phyloP scores from a whole-genome alignment of 225 moss, liverwort and hornwort species.

The Rhytidiadelphus loreus region DNA sequence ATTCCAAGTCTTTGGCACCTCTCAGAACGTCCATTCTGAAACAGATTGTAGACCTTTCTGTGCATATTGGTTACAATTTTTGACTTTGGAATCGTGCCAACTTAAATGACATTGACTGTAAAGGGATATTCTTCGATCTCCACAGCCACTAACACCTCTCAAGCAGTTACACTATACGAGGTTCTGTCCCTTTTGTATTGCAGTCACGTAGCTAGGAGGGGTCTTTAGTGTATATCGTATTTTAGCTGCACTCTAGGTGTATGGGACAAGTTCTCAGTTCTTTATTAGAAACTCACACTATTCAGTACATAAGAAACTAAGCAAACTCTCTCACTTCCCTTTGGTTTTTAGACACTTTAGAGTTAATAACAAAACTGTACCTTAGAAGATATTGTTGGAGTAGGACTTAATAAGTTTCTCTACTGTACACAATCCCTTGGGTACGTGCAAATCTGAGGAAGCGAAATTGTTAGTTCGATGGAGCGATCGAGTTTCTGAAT shows the following conservation, averaged over 20 bases:
- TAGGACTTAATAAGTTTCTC: background rate
- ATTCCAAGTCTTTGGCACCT: background rate
- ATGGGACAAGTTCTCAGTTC: background rate
- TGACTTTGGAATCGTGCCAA: background rate
- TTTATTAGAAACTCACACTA: background rate
- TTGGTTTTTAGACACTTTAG: no score
- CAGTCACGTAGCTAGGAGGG: background rate
- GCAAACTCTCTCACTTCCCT: background rate
- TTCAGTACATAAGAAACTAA: no score
- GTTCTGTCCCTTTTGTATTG: background rate
- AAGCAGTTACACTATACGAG: background rate
- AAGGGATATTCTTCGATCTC: background rate
- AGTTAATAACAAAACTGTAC: background rate
- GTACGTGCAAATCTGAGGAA: background rate
- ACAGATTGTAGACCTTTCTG: background rate
- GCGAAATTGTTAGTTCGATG: background rate
- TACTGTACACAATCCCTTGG: background rate
- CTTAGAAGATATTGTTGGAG: background rate
- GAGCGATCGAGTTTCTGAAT: background rate
- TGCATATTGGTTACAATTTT: background rate
- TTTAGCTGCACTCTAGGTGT: background rate
- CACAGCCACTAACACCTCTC: background rate
- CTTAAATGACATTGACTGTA: background rate
- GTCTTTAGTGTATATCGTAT: background rate
- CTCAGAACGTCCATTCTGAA: background rate